These are phyloP conservation scores for Gossypium mustelinum DNA, from an alignment of 345 rosid genomes.

Conservation along the genomic window DNA sequence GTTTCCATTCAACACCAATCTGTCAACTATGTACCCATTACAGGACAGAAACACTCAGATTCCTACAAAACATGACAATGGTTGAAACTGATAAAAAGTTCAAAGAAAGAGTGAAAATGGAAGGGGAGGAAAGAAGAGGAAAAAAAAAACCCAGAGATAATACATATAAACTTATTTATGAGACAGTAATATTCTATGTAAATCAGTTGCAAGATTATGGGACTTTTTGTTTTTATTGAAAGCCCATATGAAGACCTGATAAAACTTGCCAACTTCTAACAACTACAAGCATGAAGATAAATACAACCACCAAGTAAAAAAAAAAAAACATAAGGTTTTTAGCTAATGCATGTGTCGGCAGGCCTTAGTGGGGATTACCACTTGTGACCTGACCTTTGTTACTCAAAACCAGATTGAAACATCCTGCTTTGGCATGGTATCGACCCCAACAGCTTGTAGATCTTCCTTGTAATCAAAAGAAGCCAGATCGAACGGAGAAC, in stretches of 20 bases:
- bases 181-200: constrained; percentile 25
- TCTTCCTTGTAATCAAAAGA: constrained; percentile 75
- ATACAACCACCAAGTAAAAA: neutral
- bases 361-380: neutral
- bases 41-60: constrained; percentile 24
- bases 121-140: neutral
- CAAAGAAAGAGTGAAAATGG: neutral
- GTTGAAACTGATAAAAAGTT: neutral
- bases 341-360: constrained; percentile 1
- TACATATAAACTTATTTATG: constrained; percentile 30
- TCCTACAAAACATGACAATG: constrained; percentile 11
- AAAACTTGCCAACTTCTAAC: constrained; percentile 18
- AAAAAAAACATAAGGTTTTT: neutral
- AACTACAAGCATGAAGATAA: constrained; percentile 14
- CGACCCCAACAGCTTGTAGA: constrained; percentile 46
- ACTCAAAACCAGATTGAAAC: constrained; percentile 61
- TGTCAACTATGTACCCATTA: constrained; percentile 19
- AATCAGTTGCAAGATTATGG: constrained; percentile 5
- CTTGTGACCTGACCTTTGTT: neutral
- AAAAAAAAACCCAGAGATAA: neutral
- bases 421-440: constrained; percentile 61
- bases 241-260: constrained; percentile 15
- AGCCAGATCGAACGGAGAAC: constrained; percentile 58
- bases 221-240: constrained; percentile 17
- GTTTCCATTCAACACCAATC: constrained; percentile 13